These are phyloP conservation scores for Pachysandra terminalis DNA, from an alignment of 164 flowering plant genomes.

Conservation along the genomic window DNA sequence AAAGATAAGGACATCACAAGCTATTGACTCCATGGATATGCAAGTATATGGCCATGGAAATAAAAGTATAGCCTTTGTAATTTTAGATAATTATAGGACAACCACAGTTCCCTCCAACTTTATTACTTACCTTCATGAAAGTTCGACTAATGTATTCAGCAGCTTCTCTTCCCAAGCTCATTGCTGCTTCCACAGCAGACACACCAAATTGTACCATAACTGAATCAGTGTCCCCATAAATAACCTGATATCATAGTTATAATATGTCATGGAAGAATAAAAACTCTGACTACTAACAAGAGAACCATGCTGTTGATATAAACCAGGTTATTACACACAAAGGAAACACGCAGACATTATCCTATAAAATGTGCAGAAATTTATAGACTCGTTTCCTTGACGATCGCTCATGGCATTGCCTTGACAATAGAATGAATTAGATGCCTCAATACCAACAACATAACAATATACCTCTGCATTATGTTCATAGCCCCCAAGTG, in stretches of 20 bases:
- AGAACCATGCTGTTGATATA: background rate
- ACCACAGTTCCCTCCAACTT: background rate
- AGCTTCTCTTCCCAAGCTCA: conserved; percentile 93
- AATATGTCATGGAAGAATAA: background rate
- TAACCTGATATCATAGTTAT: conserved; percentile 47
- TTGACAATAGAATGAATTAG: background rate
- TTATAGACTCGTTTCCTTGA: background rate
- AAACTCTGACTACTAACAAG: background rate
- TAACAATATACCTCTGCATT: conserved; percentile 72
- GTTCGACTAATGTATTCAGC: conserved; percentile 89
- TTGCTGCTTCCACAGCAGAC: conserved; percentile 73
- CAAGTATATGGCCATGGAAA: too few relatives aligned
- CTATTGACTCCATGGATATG: too few relatives aligned
- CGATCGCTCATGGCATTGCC: background rate
- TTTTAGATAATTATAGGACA: too few relatives aligned
- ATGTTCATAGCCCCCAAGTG: conserved; percentile 76
- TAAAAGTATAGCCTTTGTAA: too few relatives aligned
- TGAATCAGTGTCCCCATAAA: conserved; percentile 99
- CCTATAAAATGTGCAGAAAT: background rate
- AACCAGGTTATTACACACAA: background rate
- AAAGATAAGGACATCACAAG: too few relatives aligned
- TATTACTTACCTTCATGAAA: conserved; percentile 60
- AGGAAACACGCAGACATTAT: background rate
- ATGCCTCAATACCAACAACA: background rate
- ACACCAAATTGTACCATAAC: conserved; percentile 99